Conservation (phyloP, 164 flowering plant species). For the Sextonia rubra region DNA sequence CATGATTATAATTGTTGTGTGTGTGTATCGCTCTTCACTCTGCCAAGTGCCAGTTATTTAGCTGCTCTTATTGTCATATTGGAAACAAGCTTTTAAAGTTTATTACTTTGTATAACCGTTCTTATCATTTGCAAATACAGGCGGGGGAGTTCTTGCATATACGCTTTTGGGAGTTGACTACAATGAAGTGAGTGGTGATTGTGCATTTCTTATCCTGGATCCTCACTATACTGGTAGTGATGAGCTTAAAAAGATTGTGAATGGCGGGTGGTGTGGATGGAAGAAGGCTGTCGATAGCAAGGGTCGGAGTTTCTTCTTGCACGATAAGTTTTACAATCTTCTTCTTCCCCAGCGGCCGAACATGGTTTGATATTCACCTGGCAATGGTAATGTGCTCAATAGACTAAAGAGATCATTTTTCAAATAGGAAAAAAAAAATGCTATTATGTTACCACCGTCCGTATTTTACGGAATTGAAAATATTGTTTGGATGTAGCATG, state of each 20-base stretch:
- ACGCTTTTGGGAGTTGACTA: conserved; percentile 90
- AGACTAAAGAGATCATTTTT: too few species aligned
- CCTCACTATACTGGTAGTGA: conserved; percentile 89
- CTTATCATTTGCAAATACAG: conserved; percentile 33
- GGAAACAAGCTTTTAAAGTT: too few species aligned
- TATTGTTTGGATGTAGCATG: too few species aligned
- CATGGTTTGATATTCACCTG: conserved; percentile 49
- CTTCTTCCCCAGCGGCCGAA: conserved; percentile 85
- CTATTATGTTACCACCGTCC: too few species aligned
- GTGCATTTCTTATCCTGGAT: conserved; percentile 89
- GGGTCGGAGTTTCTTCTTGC: conserved; percentile 84
- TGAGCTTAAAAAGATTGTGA: conserved; percentile 74
- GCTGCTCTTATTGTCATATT: too few species aligned
- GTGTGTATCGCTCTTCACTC: background rate
- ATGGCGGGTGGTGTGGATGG: conserved; percentile 99
- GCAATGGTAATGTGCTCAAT: background rate
- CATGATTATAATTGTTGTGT: too few species aligned
- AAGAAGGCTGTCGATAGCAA: conserved; percentile 88
- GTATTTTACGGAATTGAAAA: too few species aligned
- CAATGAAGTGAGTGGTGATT: conserved; percentile 84
- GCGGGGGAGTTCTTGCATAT: conserved; percentile 97
- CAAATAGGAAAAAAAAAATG: too few species aligned
- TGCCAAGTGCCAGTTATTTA: background rate
- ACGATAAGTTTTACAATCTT: conserved; percentile 87
- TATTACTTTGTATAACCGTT: background rate